Conservation (phyloP, 306 rosid species). For the Cercis canadensis region DNA sequence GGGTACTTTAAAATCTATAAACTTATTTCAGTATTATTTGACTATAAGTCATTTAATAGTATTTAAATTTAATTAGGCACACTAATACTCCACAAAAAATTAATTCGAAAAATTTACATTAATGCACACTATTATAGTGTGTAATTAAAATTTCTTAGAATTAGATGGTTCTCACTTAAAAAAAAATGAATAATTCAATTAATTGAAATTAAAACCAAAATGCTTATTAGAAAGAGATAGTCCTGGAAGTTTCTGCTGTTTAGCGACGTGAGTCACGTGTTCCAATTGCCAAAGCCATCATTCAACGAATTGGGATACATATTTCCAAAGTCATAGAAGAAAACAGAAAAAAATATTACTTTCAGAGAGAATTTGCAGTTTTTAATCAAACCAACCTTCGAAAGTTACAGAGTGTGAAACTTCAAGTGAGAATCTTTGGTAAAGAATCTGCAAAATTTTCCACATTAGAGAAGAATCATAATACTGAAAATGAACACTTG, state of each 20-base stretch:
- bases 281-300: constrained; percentile 44
- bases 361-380: not conserved
- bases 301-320: constrained; percentile 46
- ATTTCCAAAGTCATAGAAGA: not conserved
- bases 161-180: too few species aligned
- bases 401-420: not conserved
- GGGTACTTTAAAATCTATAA: too few species aligned
- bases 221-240: constrained; percentile 22
- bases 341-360: constrained; percentile 9
- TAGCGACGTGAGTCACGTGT: constrained; percentile 42
- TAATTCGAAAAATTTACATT: too few species aligned
- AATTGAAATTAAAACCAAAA: not conserved
- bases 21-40: too few species aligned
- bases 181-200: not conserved
- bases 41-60: too few species aligned
- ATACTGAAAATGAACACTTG: too few species aligned
- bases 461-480: constrained; percentile 16
- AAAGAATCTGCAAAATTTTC: not conserved
- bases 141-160: too few species aligned
- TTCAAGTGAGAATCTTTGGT: constrained; percentile 9
- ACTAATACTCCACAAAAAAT: too few species aligned
- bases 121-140: too few species aligned
- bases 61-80: too few species aligned
- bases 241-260: constrained; percentile 14
- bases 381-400: constrained; percentile 14